A percentile compares a stretch with the other conserved stretches of the same genome.
Conservation (phyloP, 2,329 filamentous ascomycete species). For the Pleurostoma richardsiae region DNA sequence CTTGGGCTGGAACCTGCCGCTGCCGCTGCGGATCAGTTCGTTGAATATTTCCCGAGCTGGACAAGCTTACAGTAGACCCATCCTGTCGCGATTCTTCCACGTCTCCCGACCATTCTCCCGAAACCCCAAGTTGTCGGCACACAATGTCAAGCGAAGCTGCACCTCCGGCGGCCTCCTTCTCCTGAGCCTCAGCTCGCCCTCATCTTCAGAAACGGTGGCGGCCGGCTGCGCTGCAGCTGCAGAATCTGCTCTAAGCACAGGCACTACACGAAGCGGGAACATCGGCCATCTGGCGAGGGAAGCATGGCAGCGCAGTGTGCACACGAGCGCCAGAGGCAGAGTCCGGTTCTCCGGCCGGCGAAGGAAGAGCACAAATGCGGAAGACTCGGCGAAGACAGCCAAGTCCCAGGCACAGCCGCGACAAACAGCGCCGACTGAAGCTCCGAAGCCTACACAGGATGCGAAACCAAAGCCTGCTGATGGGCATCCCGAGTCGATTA, state of each 20-base stretch:
- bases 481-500: conserved; percentile 34
- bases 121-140: conserved; percentile 24
- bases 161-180: conserved; percentile 51
- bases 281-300: conserved; percentile 28
- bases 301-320: conserved; percentile 26
- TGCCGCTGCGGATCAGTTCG: conserved; percentile 10
- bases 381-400: conserved; percentile 11
- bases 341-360: conserved; percentile 17
- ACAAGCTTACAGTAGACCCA: conserved; percentile 4
- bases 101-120: conserved; percentile 19
- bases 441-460: conserved; percentile 6
- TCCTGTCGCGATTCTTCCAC: conserved; percentile 9
- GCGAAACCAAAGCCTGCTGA: conserved; percentile 13
- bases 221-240: conserved; percentile 31
- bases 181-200: conserved; percentile 35
- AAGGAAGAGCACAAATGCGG: conserved; percentile 22
- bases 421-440: neutral
- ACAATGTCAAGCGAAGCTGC: conserved; percentile 43
- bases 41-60: conserved; percentile 5
- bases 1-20: conserved; percentile 10
- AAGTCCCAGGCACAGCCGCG: neutral
- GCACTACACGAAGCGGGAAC: conserved; percentile 20
- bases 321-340: conserved; percentile 18
- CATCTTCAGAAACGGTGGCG: conserved; percentile 29
- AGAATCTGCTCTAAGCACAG: conserved; percentile 25